These are phyloP conservation scores for Penicillium sumatraense DNA, from an alignment of 2,329 filamentous ascomycete species.

Conservation along the genomic window DNA sequence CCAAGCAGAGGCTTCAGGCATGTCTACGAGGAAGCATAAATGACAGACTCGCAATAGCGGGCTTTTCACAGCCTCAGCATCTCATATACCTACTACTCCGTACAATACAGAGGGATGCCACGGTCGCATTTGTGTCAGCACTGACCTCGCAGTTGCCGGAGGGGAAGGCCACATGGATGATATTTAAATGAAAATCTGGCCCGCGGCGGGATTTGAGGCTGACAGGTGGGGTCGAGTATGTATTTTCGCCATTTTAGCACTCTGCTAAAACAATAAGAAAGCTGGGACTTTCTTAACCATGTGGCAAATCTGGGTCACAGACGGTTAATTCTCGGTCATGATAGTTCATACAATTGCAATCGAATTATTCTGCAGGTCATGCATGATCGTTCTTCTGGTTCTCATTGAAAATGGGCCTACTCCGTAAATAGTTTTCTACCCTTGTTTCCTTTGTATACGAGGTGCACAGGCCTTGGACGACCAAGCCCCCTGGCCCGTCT, in stretches of 20 bases:
- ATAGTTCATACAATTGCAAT: too few relatives aligned
- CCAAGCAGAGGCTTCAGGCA: too few relatives aligned
- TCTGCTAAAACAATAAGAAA: neutral
- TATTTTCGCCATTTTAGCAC: neutral
- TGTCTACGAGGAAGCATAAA: too few relatives aligned
- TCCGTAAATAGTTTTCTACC: neutral
- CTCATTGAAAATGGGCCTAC: neutral
- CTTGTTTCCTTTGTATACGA: neutral
- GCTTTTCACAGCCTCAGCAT: too few relatives aligned
- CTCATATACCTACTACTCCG: too few relatives aligned
- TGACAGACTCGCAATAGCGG: too few relatives aligned
- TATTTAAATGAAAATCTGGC: neutral
- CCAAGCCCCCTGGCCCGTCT: neutral
- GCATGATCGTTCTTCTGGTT: neutral
- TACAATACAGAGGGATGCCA: too few relatives aligned
- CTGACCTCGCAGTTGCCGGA: neutral
- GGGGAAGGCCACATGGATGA: neutral
- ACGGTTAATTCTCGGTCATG: neutral
- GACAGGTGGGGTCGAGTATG: neutral
- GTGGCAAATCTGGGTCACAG: neutral
- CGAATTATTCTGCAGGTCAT: neutral
- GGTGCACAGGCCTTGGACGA: neutral
- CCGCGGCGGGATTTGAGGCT: conserved; percentile 5
- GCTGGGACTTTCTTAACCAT: too few relatives aligned
- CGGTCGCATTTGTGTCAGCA: neutral